phyloP scores from a whole-genome alignment of 176 grass and related monocot species.

The Luzula sylvatica region DNA sequence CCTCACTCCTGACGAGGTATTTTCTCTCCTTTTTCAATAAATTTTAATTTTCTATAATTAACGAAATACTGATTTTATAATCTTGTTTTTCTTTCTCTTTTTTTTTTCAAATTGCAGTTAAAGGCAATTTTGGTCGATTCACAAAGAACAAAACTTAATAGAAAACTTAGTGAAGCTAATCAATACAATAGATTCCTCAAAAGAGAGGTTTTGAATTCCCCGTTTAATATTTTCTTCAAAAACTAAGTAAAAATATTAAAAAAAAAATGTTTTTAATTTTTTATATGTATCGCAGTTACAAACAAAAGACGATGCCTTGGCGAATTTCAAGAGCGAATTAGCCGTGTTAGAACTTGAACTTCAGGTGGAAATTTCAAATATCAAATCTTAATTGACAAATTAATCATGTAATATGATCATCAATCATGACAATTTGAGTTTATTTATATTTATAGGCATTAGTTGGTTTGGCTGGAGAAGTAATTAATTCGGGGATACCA shows the following conservation, averaged over 20 bases:
- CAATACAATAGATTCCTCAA: slow-evolving; percentile 84
- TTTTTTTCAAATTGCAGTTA: slow-evolving; percentile 43
- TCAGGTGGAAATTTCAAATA: slow-evolving; percentile 36
- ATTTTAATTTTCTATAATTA: neutral
- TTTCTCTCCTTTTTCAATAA: neutral
- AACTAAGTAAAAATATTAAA: neutral
- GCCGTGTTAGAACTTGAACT: slow-evolving; percentile 91
- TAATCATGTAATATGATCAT: no score
- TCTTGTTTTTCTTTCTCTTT: neutral
- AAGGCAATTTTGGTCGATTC: slow-evolving; percentile 76
- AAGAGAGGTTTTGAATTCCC: slow-evolving; percentile 52
- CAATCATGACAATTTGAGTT: slow-evolving; percentile 2
- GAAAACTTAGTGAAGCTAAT: slow-evolving; percentile 97
- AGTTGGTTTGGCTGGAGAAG: slow-evolving; percentile 88
- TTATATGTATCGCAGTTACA: slow-evolving; percentile 46
- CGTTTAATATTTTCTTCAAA: neutral
- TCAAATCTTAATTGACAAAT: neutral
- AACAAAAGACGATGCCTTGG: slow-evolving; percentile 52
- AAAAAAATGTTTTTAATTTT: slow-evolving; percentile 15
- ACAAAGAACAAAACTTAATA: slow-evolving; percentile 54
- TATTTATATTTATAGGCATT: slow-evolving; percentile 54
- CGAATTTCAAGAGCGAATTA: slow-evolving; percentile 80
- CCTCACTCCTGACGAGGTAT: slow-evolving; percentile 44
- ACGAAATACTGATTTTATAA: neutral
- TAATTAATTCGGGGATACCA: slow-evolving; percentile 60